Percentiles rank a stretch among this genome's conserved stretches.
phyloP scores from a whole-genome alignment of 129 eudicot genomes.

The Ambrosia trifida region DNA sequence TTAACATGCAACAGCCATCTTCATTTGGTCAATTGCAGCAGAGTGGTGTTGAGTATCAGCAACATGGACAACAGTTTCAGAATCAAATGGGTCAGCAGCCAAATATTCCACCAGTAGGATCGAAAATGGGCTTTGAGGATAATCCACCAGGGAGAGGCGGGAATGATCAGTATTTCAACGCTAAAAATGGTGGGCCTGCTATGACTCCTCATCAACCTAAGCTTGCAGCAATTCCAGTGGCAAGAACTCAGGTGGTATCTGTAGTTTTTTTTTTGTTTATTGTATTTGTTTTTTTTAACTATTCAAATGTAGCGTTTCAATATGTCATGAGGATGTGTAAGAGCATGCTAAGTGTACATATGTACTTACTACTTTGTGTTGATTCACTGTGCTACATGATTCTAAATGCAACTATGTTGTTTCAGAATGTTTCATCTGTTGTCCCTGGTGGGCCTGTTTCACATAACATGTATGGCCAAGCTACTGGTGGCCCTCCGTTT shows the following conservation, averaged over 20 bases:
- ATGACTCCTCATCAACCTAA: conserved; percentile 64
- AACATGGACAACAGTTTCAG: conserved; percentile 58
- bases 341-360: too few relatives aligned
- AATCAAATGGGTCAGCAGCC: conserved; percentile 70
- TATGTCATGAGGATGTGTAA: too few relatives aligned
- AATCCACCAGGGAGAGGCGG: conserved; percentile 52
- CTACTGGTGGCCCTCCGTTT: conserved; percentile 53
- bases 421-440: conserved; percentile 49
- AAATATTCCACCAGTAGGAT: conserved; percentile 48
- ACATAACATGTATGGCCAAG: conserved; percentile 55
- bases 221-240: conserved; percentile 75
- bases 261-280: background rate
- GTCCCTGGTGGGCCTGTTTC: conserved; percentile 46
- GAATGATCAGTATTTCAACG: conserved; percentile 48
- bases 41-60: conserved; percentile 49
- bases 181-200: conserved; percentile 45
- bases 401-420: conserved; percentile 1
- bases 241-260: conserved; percentile 67
- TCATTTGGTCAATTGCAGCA: conserved; percentile 47
- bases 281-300: background rate
- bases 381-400: too few relatives aligned
- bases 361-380: too few relatives aligned
- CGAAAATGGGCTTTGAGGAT: conserved; percentile 61
- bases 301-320: background rate
- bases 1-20: conserved; percentile 47